A percentile compares a stretch with the other conserved stretches of the same genome.
These are phyloP conservation scores for Mucor indicus DNA, from an alignment of 371 early-diverging fungal species.

Conservation along the genomic window DNA sequence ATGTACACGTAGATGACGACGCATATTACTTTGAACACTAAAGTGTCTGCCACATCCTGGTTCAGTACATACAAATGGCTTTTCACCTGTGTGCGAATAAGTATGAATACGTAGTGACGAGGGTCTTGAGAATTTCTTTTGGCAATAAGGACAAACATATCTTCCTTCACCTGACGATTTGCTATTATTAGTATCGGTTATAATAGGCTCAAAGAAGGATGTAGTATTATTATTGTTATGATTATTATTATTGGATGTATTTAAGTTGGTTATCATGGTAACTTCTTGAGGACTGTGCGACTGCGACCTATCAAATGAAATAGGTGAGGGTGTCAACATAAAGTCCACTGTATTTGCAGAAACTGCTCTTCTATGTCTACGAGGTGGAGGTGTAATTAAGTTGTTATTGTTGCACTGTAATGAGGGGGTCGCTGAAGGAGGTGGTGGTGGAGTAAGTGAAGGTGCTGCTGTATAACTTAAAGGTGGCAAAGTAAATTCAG, in stretches of 20 bases:
- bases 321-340: conserved; percentile 11
- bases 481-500: conserved; percentile 18
- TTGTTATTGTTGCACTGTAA: conserved; percentile 1
- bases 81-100: conserved; percentile 75
- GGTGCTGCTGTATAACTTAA: conserved; percentile 2
- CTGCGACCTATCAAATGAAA: conserved; percentile 6
- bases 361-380: conserved; percentile 18
- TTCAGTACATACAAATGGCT: conserved; percentile 65
- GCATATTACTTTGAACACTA: conserved; percentile 74
- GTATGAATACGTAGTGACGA: conserved; percentile 68
- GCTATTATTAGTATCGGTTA: conserved; percentile 1
- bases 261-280: background rate
- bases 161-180: conserved; percentile 42
- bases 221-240: background rate
- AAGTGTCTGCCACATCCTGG: conserved; percentile 68
- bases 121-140: conserved; percentile 72
- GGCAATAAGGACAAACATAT: conserved; percentile 68
- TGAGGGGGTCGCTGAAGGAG: background rate
- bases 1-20: conserved; percentile 61
- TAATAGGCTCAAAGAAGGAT: background rate
- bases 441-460: conserved; percentile 6
- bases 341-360: conserved; percentile 23
- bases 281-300: conserved; percentile 20
- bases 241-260: background rate
- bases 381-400: conserved; percentile 9